Base-by-base conservation (phyloP, 2,329 filamentous ascomycete species). In the Aspergillus eucalypticola region DNA sequence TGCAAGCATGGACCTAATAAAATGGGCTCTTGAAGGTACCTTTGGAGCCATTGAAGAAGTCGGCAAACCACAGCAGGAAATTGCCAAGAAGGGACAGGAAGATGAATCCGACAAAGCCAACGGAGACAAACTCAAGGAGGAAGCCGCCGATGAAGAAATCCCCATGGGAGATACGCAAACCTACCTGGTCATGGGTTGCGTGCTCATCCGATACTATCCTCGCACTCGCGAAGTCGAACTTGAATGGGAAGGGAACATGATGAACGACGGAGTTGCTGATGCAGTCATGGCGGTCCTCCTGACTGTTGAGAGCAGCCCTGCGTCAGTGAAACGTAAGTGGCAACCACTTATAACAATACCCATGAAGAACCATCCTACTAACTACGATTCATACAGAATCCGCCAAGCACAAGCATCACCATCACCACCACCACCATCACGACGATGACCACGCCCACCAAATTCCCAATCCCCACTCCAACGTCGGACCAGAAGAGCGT, bases 191-290 rank as follows among this genome's bases (percentile, higher is more conserved):
- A 98, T 99, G 94, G 94, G 92, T 64, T 95, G 90, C 75, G 88
- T 97, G 27, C 86, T 86, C 7, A 87, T 98, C n/a, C 86, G 88
- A 19, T 92, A 95, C 76, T 85, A 85, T 64, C 85, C 82, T 63
- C 74, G 77, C 11, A 88, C 87, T 66, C 90, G 93, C 58, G 89
- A 95, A 71, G 86, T 97, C 5, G 92, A 96, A 74, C 82, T 98
- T 2, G 92, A 96, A 77, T 99, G 95, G 95, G 94, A 98, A 75
- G 95, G 93, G 60, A 99, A 98, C 74, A 90, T 96, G 80, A 88
- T 97, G 71, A 99, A 98, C 75, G 95, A 99, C 72, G 91, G 92
- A 62, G 96, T 99, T 70, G 95, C 95, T n/a, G 95, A 99, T 76
- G 92, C 95, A 15, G 90, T 98, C 57, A 91, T 98, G 83, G 92